Conservation (phyloP, 2,329 filamentous ascomycete species). For the Fusarium gaditjirri region DNA sequence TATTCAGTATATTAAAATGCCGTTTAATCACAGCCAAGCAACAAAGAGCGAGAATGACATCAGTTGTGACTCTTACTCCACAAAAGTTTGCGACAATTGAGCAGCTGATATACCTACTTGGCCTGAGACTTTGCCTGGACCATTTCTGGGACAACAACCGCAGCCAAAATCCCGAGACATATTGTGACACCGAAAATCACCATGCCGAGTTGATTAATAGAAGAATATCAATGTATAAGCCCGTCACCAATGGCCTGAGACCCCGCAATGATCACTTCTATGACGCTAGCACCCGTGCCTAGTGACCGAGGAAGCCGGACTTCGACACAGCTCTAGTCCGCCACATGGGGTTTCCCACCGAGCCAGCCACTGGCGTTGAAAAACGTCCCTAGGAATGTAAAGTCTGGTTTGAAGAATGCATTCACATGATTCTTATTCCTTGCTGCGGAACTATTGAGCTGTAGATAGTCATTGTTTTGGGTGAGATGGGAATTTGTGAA, state of each 20-base stretch:
- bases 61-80: too few species aligned
- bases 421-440: too few species aligned
- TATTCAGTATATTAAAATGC: too few species aligned
- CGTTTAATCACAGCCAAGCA: not conserved
- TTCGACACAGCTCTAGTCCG: too few species aligned
- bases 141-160: not conserved
- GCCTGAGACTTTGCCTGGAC: too few species aligned
- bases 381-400: not conserved
- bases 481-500: not conserved
- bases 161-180: not conserved
- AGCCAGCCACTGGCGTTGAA: not conserved
- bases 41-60: not conserved
- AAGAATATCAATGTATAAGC: not conserved
- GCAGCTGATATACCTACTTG: not conserved
- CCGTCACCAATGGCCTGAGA: not conserved
- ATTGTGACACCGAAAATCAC: not conserved
- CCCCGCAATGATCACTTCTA: not conserved
- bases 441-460: not conserved
- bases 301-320: not conserved
- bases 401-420: accelerated
- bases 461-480: too few species aligned
- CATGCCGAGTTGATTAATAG: too few species aligned
- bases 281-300: not conserved
- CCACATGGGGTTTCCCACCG: not conserved
- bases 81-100: accelerated